These are phyloP conservation scores for Fusarium gaditjirri DNA, from an alignment of 2,329 filamentous ascomycete genomes.

Conservation along the genomic window DNA sequence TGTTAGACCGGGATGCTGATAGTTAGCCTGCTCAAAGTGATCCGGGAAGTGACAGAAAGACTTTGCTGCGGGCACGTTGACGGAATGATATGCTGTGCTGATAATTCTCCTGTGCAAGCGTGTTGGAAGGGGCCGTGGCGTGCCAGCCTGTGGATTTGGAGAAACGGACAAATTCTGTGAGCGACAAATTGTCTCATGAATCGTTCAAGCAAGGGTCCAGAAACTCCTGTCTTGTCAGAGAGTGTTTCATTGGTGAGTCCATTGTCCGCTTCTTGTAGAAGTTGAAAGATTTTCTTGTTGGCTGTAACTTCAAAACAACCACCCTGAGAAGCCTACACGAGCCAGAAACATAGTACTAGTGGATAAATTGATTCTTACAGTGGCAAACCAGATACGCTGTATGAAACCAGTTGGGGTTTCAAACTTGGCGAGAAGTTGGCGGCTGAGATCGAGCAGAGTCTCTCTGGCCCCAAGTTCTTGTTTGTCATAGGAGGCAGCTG, in stretches of 20 bases:
- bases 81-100: constrained; percentile 21
- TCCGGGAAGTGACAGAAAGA: constrained; percentile 15
- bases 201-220: constrained; percentile 2
- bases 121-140: constrained; percentile 21
- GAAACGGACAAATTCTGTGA: constrained; percentile 8
- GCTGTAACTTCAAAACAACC: constrained; percentile 14
- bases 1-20: constrained; percentile 6
- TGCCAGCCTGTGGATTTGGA: constrained; percentile 18
- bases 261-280: neutral
- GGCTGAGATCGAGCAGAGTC: constrained; percentile 21
- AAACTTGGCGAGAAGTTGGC: constrained; percentile 22
- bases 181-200: constrained; percentile 33
- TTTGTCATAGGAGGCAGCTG: constrained; percentile 6
- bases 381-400: constrained; percentile 20
- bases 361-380: neutral
- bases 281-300: constrained; percentile 17
- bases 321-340: constrained; percentile 13
- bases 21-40: constrained; percentile 18
- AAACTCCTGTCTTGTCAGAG: constrained; percentile 13
- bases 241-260: constrained; percentile 10
- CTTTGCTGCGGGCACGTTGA: neutral
- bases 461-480: constrained; percentile 16
- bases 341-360: neutral
- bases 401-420: constrained; percentile 29
- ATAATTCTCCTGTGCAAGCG: constrained; percentile 12